Evolutionary conservation across 2,329 filamentous ascomycete genomes (phyloP).

Genomic region (Fusarium heterosporum): DNA sequence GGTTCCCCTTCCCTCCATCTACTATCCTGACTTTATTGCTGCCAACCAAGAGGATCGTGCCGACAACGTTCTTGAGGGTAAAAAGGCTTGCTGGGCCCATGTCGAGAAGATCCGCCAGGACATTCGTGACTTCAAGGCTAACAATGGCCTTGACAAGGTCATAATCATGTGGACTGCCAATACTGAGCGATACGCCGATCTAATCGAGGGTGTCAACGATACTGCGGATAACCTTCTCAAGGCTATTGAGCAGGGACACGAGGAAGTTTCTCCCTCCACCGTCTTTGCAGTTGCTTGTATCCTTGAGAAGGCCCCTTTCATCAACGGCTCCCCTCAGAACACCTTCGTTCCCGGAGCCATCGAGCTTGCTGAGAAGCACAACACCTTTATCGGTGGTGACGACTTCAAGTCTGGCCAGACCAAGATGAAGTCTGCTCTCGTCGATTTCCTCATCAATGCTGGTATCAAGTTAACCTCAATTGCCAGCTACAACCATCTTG

Average conservation of each 20-base stretch:
- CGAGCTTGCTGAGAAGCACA: constrained; percentile 86
- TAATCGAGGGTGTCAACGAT: constrained; percentile 91
- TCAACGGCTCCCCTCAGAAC: constrained; percentile 99
- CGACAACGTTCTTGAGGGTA: constrained; percentile 87
- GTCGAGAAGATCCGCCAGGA: constrained; percentile 94
- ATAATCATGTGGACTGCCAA: constrained; percentile 99
- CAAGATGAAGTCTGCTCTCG: constrained; percentile 99
- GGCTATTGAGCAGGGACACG: constrained; percentile 86
- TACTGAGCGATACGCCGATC: constrained; percentile 94
- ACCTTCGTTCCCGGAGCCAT: constrained; percentile 96
- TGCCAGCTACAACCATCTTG: constrained; percentile 98
- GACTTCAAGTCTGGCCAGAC: constrained; percentile 99
- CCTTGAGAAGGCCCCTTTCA: constrained; percentile 90
- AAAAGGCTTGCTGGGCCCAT: constrained; percentile 86
- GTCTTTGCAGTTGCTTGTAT: constrained; percentile 96
- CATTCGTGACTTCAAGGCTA: constrained; percentile 92
- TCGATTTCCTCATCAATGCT: constrained; percentile 98
- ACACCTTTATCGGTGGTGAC: constrained; percentile 93
- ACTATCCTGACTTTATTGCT: constrained; percentile 99
- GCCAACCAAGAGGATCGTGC: constrained; percentile 97
- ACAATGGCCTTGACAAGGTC: constrained; percentile 90
- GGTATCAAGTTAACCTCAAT: constrained; percentile 99
- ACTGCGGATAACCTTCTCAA: constrained; percentile 93
- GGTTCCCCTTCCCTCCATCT: constrained; percentile 92
- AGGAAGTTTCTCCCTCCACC: constrained; percentile 93